Evolutionary conservation across 768 basidiomycete species (phyloP).

Genomic region (Tylopilus cervinicoccineus): DNA sequence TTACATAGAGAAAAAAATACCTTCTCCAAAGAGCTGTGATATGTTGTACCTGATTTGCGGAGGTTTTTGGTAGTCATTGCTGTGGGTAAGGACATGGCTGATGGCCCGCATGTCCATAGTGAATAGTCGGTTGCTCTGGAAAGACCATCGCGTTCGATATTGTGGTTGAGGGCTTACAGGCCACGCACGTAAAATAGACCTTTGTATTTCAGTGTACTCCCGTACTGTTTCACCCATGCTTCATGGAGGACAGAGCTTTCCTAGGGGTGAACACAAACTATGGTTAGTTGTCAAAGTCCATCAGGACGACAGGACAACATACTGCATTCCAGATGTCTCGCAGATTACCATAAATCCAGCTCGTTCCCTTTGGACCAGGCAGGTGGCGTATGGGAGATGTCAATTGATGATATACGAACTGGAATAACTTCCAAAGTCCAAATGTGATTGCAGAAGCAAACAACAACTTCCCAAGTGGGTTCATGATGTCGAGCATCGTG

Average conservation of each 20-base stretch:
- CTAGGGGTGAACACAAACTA: not conserved
- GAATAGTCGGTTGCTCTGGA: not conserved
- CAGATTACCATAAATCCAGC: conserved; percentile 19
- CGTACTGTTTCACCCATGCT: conserved; percentile 4
- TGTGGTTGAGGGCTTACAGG: not conserved
- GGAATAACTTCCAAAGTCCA: conserved; percentile 5
- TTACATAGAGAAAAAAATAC: not conserved
- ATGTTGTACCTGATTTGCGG: not conserved
- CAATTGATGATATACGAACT: conserved; percentile 31
- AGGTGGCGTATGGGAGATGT: conserved; percentile 32
- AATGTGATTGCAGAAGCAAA: not conserved
- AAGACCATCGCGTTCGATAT: not conserved
- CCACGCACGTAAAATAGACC: not conserved
- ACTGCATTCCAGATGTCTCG: not conserved
- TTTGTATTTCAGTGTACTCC: conserved; percentile 1
- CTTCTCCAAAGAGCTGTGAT: not conserved
- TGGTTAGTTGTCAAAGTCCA: not conserved
- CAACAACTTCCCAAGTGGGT: not conserved
- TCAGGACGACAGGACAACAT: not conserved
- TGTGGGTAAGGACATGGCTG: conserved; percentile 8
- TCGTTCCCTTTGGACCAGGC: conserved; percentile 34
- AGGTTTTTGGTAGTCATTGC: conserved; percentile 4
- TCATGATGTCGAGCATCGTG: not conserved
- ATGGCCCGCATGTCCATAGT: not conserved
- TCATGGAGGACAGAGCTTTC: conserved; percentile 2